These are phyloP conservation scores for Paecilomyces sp. DNA, from an alignment of 2,329 filamentous ascomycete species.

Conservation along the genomic window DNA sequence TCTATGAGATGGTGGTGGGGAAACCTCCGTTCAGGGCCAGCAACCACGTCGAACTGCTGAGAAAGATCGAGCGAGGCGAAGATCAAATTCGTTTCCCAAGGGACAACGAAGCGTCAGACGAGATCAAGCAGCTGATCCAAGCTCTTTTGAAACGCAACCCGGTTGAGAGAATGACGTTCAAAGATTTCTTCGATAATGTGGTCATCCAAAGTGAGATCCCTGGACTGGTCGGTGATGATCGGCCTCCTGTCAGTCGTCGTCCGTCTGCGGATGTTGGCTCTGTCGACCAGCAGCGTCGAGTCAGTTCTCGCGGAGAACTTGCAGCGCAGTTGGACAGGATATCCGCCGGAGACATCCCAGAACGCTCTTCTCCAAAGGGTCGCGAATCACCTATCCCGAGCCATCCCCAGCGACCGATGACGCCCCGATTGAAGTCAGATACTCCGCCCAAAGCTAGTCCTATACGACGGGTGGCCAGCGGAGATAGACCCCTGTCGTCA, in stretches of 20 bases:
- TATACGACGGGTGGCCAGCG: conserved; percentile 27
- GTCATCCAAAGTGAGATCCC: conserved; percentile 72
- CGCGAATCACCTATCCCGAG: conserved; percentile 14
- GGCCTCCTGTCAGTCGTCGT: conserved; percentile 31
- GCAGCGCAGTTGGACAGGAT: not conserved
- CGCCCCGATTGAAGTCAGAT: conserved; percentile 18
- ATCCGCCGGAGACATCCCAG: not conserved
- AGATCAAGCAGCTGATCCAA: conserved; percentile 75
- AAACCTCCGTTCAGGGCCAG: conserved; percentile 83
- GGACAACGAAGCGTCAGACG: conserved; percentile 62
- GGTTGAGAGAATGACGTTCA: conserved; percentile 76
- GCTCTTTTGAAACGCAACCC: conserved; percentile 78
- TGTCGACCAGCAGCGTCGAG: conserved; percentile 6
- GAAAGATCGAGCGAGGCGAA: conserved; percentile 83
- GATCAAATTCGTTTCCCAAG: conserved; percentile 78
- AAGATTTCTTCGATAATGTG: conserved; percentile 71
- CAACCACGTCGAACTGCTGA: conserved; percentile 89
- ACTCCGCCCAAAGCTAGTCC: conserved; percentile 19
- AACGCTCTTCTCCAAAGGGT: not conserved
- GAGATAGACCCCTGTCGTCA: conserved; percentile 20
- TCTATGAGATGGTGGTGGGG: conserved; percentile 92
- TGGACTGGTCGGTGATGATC: conserved; percentile 70
- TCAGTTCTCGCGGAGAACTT: not conserved
- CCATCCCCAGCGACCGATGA: conserved; percentile 33
- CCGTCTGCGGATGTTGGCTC: conserved; percentile 11